Conservation (phyloP, 2,329 filamentous ascomycete genomes). For the Escovopsis weberi region DNA sequence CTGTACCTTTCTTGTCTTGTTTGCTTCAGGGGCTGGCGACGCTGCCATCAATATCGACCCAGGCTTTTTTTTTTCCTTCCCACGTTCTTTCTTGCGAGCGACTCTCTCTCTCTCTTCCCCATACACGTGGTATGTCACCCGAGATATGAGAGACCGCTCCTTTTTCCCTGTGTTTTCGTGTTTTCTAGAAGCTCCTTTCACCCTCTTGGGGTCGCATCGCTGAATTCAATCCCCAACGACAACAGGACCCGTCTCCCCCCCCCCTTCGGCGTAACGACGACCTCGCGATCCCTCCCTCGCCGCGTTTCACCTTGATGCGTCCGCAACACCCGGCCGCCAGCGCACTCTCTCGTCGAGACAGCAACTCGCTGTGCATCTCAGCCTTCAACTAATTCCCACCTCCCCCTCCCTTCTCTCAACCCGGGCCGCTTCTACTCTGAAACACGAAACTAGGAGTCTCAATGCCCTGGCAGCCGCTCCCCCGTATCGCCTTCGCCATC, state of each 20-base stretch:
- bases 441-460: constrained; percentile 13
- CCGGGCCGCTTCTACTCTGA: constrained; percentile 3
- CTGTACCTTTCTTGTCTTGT: background rate
- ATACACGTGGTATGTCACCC: background rate
- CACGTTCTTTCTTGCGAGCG: too few species aligned
- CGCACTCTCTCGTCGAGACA: constrained; percentile 6
- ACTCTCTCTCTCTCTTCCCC: background rate
- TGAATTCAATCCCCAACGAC: background rate
- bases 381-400: background rate
- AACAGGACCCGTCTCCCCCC: background rate
- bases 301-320: constrained; percentile 17
- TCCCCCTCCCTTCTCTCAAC: constrained; percentile 1
- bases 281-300: constrained; percentile 1
- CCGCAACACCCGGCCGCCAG: constrained; percentile 8
- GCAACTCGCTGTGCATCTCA: constrained; percentile 3
- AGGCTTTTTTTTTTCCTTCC: background rate
- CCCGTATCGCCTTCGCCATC: constrained; percentile 94
- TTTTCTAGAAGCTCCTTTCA: background rate
- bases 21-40: background rate
- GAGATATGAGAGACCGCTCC: background rate
- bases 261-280: constrained; percentile 8
- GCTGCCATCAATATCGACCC: background rate
- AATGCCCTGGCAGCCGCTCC: constrained; percentile 96
- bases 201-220: background rate
- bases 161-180: background rate